Conservation (phyloP, 2,329 filamentous ascomycete genomes). For the Fusarium pininemorale region DNA sequence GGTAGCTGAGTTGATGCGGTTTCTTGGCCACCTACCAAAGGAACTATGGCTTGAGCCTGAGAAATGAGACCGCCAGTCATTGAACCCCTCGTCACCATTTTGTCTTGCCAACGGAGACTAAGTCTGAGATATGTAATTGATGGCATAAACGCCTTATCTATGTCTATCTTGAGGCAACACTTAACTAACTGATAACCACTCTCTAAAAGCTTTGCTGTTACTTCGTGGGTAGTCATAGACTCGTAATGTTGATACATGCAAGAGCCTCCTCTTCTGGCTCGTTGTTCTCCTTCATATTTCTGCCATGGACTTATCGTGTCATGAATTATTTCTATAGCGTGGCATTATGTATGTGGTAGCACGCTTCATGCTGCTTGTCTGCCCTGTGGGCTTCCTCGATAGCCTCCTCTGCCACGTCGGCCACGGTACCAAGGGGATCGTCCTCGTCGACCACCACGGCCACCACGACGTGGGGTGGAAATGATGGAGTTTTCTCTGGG, state of each 20-base stretch:
- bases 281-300: neutral
- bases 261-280: neutral
- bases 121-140: neutral
- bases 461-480: constrained; percentile 18
- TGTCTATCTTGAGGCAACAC: neutral
- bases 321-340: neutral
- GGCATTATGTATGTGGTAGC: neutral
- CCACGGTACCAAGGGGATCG: constrained; percentile 40
- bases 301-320: neutral
- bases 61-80: neutral
- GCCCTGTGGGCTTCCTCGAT: constrained; percentile 10
- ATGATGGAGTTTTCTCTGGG: neutral
- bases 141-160: neutral
- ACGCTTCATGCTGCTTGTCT: constrained; percentile 1
- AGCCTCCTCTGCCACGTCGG: constrained; percentile 39
- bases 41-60: constrained; percentile 29
- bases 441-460: constrained; percentile 41
- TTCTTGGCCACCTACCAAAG: constrained; percentile 17
- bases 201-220: neutral
- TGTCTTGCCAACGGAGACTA: neutral
- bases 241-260: constrained; percentile 6
- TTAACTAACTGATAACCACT: neutral
- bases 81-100: too few relatives aligned
- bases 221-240: neutral
- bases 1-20: constrained; percentile 14